phyloP scores from a whole-genome alignment of 306 rosid species.

The Ochetophila trinervis region DNA sequence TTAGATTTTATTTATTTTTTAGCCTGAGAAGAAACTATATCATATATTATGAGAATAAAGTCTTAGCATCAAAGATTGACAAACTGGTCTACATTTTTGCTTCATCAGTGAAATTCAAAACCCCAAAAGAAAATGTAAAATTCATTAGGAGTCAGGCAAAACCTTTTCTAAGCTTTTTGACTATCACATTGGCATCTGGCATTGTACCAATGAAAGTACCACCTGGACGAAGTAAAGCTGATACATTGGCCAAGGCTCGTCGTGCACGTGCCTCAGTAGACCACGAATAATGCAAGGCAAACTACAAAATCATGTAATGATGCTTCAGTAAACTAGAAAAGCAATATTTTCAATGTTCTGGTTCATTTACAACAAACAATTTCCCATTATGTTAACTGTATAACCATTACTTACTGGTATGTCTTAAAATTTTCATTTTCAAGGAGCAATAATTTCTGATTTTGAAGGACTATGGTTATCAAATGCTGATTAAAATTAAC shows the following conservation, averaged over 20 bases:
- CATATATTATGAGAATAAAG: neutral
- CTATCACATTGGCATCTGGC: slow-evolving; percentile 96
- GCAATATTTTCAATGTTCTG: neutral
- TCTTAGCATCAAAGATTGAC: neutral
- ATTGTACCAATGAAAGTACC: slow-evolving; percentile 93
- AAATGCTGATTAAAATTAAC: neutral
- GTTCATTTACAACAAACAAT: neutral
- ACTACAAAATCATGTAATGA: slow-evolving; percentile 34
- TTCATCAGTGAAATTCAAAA: neutral
- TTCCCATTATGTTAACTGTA: neutral
- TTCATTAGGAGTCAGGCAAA: neutral
- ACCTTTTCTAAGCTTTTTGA: slow-evolving; percentile 95
- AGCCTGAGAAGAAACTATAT: neutral
- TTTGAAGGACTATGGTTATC: neutral
- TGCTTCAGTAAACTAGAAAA: neutral
- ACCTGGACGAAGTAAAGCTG: slow-evolving; percentile 97
- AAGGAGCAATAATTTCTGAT: neutral
- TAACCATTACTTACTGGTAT: neutral
- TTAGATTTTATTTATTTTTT: too few relatives aligned
- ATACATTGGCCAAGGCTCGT: slow-evolving; percentile 82
- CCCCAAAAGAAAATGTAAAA: neutral
- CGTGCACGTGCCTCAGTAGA: slow-evolving; percentile 97
- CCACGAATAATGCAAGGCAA: slow-evolving; percentile 77
- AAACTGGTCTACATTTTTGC: neutral
- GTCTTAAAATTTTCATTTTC: neutral